Evolutionary conservation across 1,139 yeast species (phyloP), one percentile per base, ranked within the genome.

Genomic region (Geotrichum klebahnii): DNA sequence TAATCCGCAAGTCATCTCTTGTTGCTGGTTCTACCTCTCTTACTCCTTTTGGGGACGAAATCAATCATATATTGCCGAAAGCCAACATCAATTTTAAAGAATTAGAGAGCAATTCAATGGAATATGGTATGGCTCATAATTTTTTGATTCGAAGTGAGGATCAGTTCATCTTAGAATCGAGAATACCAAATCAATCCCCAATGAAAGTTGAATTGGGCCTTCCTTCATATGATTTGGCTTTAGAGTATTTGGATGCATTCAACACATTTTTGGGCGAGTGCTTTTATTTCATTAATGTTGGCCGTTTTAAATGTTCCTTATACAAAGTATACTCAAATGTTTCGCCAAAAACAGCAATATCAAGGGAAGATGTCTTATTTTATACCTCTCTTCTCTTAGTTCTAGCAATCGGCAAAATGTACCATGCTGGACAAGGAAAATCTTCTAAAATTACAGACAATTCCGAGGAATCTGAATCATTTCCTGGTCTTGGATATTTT

Each of bases 371-470:
- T 9, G 42, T 60, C 9, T 28, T 39, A 5, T 46, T 86, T 48
- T 83, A 83, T 60, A 83, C 94, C 66, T 84, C 85, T 62, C 75
- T 85, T 6, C 66, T 86, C 14, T 68, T 87, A 49, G 82, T 87
- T 19, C 84, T 86, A 63, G 90, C 95, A 1, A 77, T 82, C 45
- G 95, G 96, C 5, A 95, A 86, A 63, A 84, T 86, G 88, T 86
- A 87, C 38, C 34, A 38, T 19, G 41, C 48, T 9, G 50, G 51
- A 16, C 9, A 12, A 4, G 8, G 16, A 12, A n/a, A 14, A 16
- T n/a, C 4, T 9, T 6, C 4, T 22, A 12, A 24, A 8, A 12
- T 2, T 12, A 26, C 34, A 44, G 32, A 29, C 20, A 14, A n/a
- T 40, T 23, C 8, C 16, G 4, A 10, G 31, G 10, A 8, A 12